Conservation (phyloP, 2,329 filamentous ascomycete species). For the Pyrenochaeta sp. region DNA sequence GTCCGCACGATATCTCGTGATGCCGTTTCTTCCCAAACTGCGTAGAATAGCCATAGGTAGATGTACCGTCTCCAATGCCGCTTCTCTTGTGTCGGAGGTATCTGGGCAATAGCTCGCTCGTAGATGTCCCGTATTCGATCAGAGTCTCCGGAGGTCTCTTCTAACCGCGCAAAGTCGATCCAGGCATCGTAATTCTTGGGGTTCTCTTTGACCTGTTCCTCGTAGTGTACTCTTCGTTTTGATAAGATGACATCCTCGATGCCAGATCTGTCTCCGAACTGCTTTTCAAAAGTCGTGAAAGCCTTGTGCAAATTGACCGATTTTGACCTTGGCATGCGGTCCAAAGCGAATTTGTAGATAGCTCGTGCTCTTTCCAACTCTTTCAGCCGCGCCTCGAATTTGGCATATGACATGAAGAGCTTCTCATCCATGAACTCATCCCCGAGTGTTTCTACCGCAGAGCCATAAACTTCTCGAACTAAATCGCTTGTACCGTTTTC, state of each 20-base stretch:
- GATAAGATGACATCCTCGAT: constrained; percentile 96
- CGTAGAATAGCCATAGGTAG: constrained; percentile 98
- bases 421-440: constrained; percentile 97
- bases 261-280: constrained; percentile 91
- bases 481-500: constrained; percentile 91
- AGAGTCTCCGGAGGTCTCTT: constrained; percentile 83
- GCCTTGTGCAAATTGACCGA: constrained; percentile 87
- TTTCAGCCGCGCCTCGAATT: constrained; percentile 92
- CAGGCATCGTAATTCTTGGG: constrained; percentile 96
- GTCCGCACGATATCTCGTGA: constrained; percentile 80
- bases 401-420: constrained; percentile 93
- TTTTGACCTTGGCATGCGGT: constrained; percentile 87
- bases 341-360: constrained; percentile 96
- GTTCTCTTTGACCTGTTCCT: constrained; percentile 92
- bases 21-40: constrained; percentile 91
- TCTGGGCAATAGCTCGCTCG: constrained; percentile 92
- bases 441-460: constrained; percentile 85
- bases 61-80: constrained; percentile 97
- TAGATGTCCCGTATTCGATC: constrained; percentile 92
- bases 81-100: constrained; percentile 95
- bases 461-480: constrained; percentile 90
- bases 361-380: constrained; percentile 92
- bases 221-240: constrained; percentile 91
- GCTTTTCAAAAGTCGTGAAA: constrained; percentile 98
- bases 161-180: constrained; percentile 93